Evolutionary conservation across 768 basidiomycete species (phyloP).

Genomic region (Agaricus sinodeliciosus): DNA sequence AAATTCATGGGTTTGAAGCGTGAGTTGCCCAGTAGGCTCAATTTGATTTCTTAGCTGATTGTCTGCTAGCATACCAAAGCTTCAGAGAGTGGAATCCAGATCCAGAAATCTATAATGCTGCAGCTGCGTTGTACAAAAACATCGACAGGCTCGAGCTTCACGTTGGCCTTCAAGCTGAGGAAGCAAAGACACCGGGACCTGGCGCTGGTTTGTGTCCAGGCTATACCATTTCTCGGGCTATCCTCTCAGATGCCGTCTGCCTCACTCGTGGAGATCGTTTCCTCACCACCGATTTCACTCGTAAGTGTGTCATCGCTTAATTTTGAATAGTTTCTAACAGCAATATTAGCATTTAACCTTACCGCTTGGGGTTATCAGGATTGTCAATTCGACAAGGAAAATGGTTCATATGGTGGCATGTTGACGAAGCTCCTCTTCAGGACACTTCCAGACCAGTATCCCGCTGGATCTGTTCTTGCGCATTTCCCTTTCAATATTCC

Average conservation of each 20-base stretch:
- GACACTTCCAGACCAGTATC: slow-evolving; percentile 64
- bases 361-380: slow-evolving; percentile 79
- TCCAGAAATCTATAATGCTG: slow-evolving; percentile 48
- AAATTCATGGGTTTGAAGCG: slow-evolving; percentile 67
- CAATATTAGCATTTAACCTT: slow-evolving; percentile 52
- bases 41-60: not conserved
- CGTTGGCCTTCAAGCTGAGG: slow-evolving; percentile 69
- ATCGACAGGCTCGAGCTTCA: slow-evolving; percentile 80
- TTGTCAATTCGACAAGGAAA: slow-evolving; percentile 52
- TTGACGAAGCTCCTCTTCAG: slow-evolving; percentile 68
- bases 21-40: slow-evolving; percentile 21
- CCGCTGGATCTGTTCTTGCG: slow-evolving; percentile 56
- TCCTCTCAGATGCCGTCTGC: slow-evolving; percentile 72
- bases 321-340: not conserved
- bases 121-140: slow-evolving; percentile 58
- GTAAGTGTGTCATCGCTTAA: slow-evolving; percentile 30
- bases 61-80: slow-evolving; percentile 41
- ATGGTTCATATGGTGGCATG: slow-evolving; percentile 74
- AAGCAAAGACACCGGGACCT: slow-evolving; percentile 53
- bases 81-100: slow-evolving; percentile 75
- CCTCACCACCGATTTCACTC: slow-evolving; percentile 70
- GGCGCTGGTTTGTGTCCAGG: slow-evolving; percentile 80
- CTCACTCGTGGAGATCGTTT: slow-evolving; percentile 77
- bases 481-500: slow-evolving; percentile 82
- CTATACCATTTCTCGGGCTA: slow-evolving; percentile 81